Evolutionary conservation across 2,329 filamentous ascomycete species (phyloP), one percentile per base, ranked within the genome.

Genomic region (Exophiala sp.): DNA sequence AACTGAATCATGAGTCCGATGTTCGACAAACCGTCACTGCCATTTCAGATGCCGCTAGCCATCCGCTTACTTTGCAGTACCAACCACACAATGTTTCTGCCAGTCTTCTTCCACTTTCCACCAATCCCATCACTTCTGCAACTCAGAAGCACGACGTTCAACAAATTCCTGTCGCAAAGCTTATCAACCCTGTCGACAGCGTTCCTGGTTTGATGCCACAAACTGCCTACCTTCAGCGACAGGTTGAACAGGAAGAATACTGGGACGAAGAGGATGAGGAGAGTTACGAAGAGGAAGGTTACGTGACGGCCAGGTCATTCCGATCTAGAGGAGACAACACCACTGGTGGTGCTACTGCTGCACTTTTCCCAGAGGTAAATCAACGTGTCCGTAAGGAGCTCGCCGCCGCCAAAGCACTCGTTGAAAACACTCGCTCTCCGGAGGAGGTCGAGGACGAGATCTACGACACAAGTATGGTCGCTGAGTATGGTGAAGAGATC

Each of bases 381-480:
- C 77, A 81, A 57, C 86, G 85, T 63, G 80, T 85, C 34, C 79
- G 84, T 65, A 81, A 83, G 35, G 91, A 97, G 72, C 77, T 97
- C 38, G 84, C 87, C 40, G 74, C 78, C 46, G 84, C 85, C 2
- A 85, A 81, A 64, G 67, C 78, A 5, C 78, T 85, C 57, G 88
- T 95, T 11, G 83, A 89, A 62, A 72, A 75, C 29, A 84, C 81
- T 24, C 80, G 82, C 21, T 84, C 83, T 1, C 70, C 75, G 3
- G 88, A 94, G 54, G 91, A 96, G 54, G 77, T 91, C 41, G 88
- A 95, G 58, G 92, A 96, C 61, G 92, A 97, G 68, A 78, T 81
- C 48, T 95, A 88, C 84, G 94, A 97, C 68, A 90, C 92, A 33
- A 96, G 89, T 68, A 97, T 99, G 94, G 94, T 97, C 47, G 88